Evolutionary conservation across 1,284 basidiomycete species (phyloP).

Genomic region (Cystobasidium pallidum): DNA sequence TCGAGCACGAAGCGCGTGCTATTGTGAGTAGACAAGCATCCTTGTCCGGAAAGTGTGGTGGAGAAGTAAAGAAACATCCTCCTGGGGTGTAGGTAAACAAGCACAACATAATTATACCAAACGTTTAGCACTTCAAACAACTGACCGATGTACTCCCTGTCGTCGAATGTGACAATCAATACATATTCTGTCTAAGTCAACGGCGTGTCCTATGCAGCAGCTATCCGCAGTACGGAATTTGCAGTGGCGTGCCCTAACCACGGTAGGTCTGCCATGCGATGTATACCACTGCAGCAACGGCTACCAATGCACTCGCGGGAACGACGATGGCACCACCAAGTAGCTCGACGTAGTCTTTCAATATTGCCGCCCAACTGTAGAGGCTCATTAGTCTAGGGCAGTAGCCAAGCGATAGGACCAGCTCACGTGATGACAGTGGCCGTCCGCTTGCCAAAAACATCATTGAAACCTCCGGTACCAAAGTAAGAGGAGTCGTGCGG

Average conservation of each 20-base stretch:
- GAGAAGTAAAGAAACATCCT: not conserved
- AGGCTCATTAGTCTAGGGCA: too few relatives aligned
- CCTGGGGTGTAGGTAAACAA: not conserved
- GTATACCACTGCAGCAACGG: not conserved
- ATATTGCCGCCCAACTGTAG: not conserved
- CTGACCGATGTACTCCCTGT: too few relatives aligned
- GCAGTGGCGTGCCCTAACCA: not conserved
- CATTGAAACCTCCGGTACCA: slow-evolving; percentile 40
- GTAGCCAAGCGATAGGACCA: too few relatives aligned
- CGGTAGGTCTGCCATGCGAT: not conserved
- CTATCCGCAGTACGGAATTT: not conserved
- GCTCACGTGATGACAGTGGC: slow-evolving; percentile 37
- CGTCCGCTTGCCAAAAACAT: slow-evolving; percentile 41
- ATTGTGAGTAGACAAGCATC: not conserved
- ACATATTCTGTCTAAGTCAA: too few relatives aligned
- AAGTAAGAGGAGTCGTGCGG: slow-evolving; percentile 23
- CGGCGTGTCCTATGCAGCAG: not conserved
- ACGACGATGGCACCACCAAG: not conserved
- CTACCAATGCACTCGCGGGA: not conserved
- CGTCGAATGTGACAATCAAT: too few relatives aligned
- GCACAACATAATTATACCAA: too few relatives aligned
- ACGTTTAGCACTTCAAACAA: too few relatives aligned
- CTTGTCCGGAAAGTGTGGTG: not conserved
- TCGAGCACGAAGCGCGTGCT: not conserved
- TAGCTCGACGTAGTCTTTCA: slow-evolving; percentile 18